These are phyloP conservation scores for Xylaria sp. DNA, from an alignment of 2,329 filamentous ascomycete species.

Conservation along the genomic window DNA sequence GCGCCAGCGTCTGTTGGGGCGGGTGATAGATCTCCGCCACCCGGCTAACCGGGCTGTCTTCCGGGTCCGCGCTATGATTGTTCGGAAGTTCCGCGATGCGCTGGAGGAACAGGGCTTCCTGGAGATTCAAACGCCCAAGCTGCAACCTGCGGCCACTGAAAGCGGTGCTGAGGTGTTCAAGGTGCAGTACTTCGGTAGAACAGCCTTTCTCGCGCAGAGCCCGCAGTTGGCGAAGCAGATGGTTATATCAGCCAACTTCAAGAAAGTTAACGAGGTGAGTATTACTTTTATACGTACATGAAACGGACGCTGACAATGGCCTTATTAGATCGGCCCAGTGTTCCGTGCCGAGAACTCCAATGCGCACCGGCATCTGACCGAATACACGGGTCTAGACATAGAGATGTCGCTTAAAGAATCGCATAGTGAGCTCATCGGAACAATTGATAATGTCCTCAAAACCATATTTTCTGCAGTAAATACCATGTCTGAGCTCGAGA, in stretches of 20 bases:
- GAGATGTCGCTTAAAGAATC: conserved; percentile 90
- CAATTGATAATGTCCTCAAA: conserved; percentile 83
- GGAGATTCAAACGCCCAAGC: conserved; percentile 90
- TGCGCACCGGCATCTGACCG: conserved; percentile 89
- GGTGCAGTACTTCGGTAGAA: conserved; percentile 85
- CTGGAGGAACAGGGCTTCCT: conserved; percentile 79
- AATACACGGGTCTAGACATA: conserved; percentile 89
- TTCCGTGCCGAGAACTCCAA: conserved; percentile 96
- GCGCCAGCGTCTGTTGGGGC: conserved; percentile 72
- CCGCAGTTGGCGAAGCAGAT: conserved; percentile 93
- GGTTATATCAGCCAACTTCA: conserved; percentile 86
- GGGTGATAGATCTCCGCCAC: conserved; percentile 81
- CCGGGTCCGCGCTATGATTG: conserved; percentile 10
- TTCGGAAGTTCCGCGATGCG: conserved; percentile 65
- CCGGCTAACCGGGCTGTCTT: conserved; percentile 58
- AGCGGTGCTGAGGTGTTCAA: conserved; percentile 90
- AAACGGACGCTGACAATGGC: conserved; percentile 52
- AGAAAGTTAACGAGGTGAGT: conserved; percentile 34
- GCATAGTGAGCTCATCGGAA: conserved; percentile 82
- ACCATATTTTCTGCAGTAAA: conserved; percentile 68
- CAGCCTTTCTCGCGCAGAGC: conserved; percentile 86
- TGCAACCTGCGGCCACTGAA: conserved; percentile 87
- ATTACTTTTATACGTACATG: neutral
- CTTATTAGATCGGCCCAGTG: conserved; percentile 84
- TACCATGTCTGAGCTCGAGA: conserved; percentile 63